Evolutionary conservation across 1,284 basidiomycete species (phyloP).

Genomic region (Sphagnurus paluster): DNA sequence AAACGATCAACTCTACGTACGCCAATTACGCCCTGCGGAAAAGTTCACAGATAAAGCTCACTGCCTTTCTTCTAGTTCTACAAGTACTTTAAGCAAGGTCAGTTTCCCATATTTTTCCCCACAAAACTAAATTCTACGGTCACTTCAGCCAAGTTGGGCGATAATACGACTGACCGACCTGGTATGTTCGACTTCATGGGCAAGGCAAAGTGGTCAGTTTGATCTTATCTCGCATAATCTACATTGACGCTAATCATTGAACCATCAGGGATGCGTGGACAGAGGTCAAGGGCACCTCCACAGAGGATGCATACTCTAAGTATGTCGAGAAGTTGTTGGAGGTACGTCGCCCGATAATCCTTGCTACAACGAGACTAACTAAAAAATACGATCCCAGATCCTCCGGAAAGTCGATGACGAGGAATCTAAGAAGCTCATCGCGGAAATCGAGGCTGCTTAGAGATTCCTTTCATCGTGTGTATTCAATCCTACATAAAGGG

Average conservation of each 20-base stretch:
- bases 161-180: slow-evolving; percentile 64
- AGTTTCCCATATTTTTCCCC: neutral
- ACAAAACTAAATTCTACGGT: neutral
- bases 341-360: slow-evolving; percentile 37
- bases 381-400: slow-evolving; percentile 40
- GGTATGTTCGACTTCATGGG: slow-evolving; percentile 80
- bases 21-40: slow-evolving; percentile 27
- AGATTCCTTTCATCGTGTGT: neutral
- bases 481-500: no score
- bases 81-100: slow-evolving; percentile 91
- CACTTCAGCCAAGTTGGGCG: slow-evolving; percentile 68
- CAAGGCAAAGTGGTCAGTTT: slow-evolving; percentile 78
- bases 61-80: slow-evolving; percentile 70
- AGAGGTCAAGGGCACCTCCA: slow-evolving; percentile 65
- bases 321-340: slow-evolving; percentile 76
- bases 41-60: slow-evolving; percentile 8
- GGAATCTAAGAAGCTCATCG: slow-evolving; percentile 57
- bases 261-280: slow-evolving; percentile 85
- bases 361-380: neutral
- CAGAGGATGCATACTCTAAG: slow-evolving; percentile 68
- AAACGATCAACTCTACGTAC: slow-evolving; percentile 78
- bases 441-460: slow-evolving; percentile 57
- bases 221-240: slow-evolving; percentile 7
- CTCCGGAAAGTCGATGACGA: slow-evolving; percentile 51
- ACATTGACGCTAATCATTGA: slow-evolving; percentile 10